Percentiles rank a stretch among this genome's conserved stretches.
phyloP scores from a whole-genome alignment of 2,329 filamentous ascomycete genomes.

The Arthrocladium fulminans region DNA sequence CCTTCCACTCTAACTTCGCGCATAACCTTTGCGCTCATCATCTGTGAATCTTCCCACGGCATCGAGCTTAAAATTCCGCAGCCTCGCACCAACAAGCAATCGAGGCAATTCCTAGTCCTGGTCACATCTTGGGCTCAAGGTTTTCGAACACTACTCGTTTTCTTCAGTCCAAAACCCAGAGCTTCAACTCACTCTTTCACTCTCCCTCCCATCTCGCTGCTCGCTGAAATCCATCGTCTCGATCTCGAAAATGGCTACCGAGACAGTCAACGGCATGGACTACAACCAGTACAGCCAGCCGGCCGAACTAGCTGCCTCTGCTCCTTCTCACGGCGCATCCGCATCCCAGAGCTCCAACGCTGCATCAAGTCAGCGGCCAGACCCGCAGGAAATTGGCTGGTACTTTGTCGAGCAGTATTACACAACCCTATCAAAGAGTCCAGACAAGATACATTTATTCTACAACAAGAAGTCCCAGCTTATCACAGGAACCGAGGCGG shows the following conservation, averaged over 20 bases:
- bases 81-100: background rate
- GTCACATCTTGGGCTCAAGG: background rate
- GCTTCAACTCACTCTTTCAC: background rate
- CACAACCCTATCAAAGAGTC: constrained; percentile 87
- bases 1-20: background rate
- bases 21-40: background rate
- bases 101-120: background rate
- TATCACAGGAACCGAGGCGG: constrained; percentile 83
- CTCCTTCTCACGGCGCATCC: constrained; percentile 20
- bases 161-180: background rate
- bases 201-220: background rate
- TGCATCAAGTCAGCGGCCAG: constrained; percentile 23
- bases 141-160: background rate
- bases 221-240: background rate
- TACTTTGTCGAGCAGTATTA: constrained; percentile 99
- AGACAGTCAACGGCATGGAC: constrained; percentile 22
- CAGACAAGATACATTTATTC: constrained; percentile 91
- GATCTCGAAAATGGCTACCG: constrained; percentile 18
- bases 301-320: constrained; percentile 22
- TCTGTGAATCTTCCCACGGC: background rate
- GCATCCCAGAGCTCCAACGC: constrained; percentile 20
- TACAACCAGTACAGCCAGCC: constrained; percentile 21
- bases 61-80: background rate
- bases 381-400: constrained; percentile 88
- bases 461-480: constrained; percentile 95